A percentile compares a stretch with the other conserved stretches of the same genome.
These are phyloP conservation scores for Phytophthora podocarpi DNA, from an alignment of 352 stramenopile species.

Conservation along the genomic window DNA sequence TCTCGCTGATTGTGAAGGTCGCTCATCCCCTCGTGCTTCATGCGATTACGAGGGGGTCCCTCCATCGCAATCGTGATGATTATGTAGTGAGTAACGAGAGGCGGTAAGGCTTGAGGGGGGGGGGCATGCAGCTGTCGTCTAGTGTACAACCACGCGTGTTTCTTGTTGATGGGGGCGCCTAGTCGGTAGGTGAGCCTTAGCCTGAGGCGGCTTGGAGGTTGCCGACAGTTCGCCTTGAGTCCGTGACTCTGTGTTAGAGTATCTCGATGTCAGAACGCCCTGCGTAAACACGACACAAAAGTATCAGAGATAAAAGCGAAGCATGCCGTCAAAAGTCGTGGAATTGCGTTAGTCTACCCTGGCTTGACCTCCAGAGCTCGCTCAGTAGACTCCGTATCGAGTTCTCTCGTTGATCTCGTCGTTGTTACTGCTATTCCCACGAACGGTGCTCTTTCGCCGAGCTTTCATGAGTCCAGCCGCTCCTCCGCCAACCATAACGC, in stretches of 20 bases:
- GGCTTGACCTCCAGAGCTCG: neutral
- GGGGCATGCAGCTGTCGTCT: too few species aligned
- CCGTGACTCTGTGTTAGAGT: too few species aligned
- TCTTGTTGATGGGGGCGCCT: too few species aligned
- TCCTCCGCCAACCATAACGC: conserved; percentile 50
- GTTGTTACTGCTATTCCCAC: conserved; percentile 52
- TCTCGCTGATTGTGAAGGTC: conserved; percentile 17
- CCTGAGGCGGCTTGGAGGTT: too few species aligned
- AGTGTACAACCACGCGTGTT: too few species aligned
- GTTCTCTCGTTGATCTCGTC: conserved; percentile 26
- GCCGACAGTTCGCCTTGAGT: too few species aligned
- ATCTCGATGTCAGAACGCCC: too few species aligned
- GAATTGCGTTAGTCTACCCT: conserved; percentile 11
- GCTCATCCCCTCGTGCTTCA: too few species aligned
- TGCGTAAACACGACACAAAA: conserved; percentile 1
- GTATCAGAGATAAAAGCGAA: neutral
- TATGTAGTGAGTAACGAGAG: too few species aligned
- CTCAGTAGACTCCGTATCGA: conserved; percentile 26
- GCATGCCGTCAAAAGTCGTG: neutral
- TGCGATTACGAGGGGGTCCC: too few species aligned
- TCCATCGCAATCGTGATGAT: conserved; percentile 4
- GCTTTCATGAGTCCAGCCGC: conserved; percentile 73
- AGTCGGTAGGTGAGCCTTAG: too few species aligned
- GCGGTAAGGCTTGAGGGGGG: too few species aligned
- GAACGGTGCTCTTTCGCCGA: conserved; percentile 57